Evolutionary conservation across 2,329 filamentous ascomycete species (phyloP), one percentile per base, ranked within the genome.

Genomic region (Diplocarpon mali): DNA sequence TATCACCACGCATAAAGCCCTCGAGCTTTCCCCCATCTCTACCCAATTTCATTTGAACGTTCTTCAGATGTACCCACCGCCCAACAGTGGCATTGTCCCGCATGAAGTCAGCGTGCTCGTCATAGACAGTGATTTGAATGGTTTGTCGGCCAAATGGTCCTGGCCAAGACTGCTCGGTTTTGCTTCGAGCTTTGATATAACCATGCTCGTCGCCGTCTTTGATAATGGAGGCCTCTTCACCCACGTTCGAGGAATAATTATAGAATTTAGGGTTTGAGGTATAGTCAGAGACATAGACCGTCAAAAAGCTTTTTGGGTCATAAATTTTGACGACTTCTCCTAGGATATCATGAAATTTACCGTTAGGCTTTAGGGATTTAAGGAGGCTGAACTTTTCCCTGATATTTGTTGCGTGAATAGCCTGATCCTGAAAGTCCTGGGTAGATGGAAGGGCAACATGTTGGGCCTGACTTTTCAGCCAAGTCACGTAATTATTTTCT

Each of bases 251-350:
- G 10, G 57, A 55, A 39, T 66, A 62, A 52, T 52, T 53, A 52
- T 72, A 80, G 46, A 95, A 78, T 1, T 57, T 48, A 0, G 68
- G 57, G 56, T 95, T 86, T 40, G 75, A 66, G 0, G 87, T 93
- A 61, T 89, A 95, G 62, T 95, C 89, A 0, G 85, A 83, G 14
- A 94, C 67, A 68, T 88, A 88, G 0, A 95, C 52, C 5, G 77
- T 75, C 45, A 64, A 73, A 20, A 72, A 69, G 29, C 62, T 68
- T 32, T 64, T 61, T 20, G 55, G 60, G 12, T 64, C 57, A 52
- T 68, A 75, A 0, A 71, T 65, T 52, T 72, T 78, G 38, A 88
- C 72, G 2, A 94, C 76, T 57, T 89, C 74, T 1, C 75, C 87
- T 14, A 85, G 67, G 1, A 93, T 59, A 58, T 95, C 78, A 55